Base-by-base conservation (phyloP, 768 basidiomycete species). In the Leccinum subtestaceum region DNA sequence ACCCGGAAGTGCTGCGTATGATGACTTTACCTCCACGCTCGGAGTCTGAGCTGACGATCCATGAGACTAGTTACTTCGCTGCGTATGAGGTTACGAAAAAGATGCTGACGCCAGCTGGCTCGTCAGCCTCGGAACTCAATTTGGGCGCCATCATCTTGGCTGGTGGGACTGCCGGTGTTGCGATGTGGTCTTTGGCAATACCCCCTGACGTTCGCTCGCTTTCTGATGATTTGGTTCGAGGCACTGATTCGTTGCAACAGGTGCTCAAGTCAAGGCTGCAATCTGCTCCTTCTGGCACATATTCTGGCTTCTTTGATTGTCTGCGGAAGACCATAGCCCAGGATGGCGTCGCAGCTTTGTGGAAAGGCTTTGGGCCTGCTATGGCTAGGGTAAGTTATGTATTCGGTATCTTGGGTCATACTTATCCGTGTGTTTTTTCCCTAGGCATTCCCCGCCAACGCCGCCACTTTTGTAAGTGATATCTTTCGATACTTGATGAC, bases 161-260 rank as follows among this genome's bases (percentile, higher is more conserved):
- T 53, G 97, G 97, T 63, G 97, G 95, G 55, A 87, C 84, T 43
- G 97, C 97, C 1, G 97, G 97, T 65, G 84, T 98, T 5, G 95
- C 95, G 38, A 98, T 99, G 97, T 99, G 97, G 97, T 80, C 91
- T 17, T 80, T 98, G 65, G 96, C 93, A 25, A 97, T 99, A 65
- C 97, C 97, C 51, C 95, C 96, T 49, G 96, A 99, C 73, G 95
- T 94, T 68, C 63, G 90, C 79, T 32, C 15, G 8, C 40, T 55
- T 21, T 43, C 13, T 40, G 47, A 23, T 29, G 45, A 1, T 13
- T 17, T 43, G 17, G 49, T 38, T 45, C 32, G 36, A 38, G 19
- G 31, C 56, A 61, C 29, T 68, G 29, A 66, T 38, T n/a, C 9
- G 13, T 53, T 17, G 53, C 54, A 49, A 58, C 67, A 97, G 95